Conservation (phyloP, 441 rosid genomes). For the Pelargonium citronellum region DNA sequence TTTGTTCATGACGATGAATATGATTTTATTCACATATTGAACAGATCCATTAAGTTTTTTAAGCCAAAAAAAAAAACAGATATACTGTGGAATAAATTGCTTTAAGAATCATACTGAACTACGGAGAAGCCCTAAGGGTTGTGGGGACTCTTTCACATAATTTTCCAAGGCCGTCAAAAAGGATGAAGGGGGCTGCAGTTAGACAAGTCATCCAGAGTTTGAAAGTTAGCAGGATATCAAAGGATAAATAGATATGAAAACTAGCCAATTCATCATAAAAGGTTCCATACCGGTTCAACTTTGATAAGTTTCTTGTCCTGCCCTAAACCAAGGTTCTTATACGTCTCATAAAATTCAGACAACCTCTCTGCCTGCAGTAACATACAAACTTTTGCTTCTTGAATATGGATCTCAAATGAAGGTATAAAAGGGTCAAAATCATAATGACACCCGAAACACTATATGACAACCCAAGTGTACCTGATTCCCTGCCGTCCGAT, state of each 20-base stretch:
- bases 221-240: background rate
- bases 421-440: background rate
- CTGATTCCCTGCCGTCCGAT: constrained; percentile 43
- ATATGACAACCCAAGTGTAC: constrained; percentile 15
- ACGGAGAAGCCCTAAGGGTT: constrained; percentile 12
- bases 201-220: constrained; percentile 9
- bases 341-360: constrained; percentile 41
- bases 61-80: background rate
- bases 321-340: constrained; percentile 33
- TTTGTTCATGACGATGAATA: too few species aligned
- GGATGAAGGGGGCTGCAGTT: constrained; percentile 41
- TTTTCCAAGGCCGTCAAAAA: constrained; percentile 49
- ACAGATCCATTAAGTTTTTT: background rate
- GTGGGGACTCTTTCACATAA: constrained; percentile 36
- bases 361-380: constrained; percentile 37
- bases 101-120: constrained; percentile 20
- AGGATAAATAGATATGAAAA: background rate
- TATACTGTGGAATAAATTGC: background rate
- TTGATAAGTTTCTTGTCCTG: constrained; percentile 29
- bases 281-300: constrained; percentile 33
- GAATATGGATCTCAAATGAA: background rate
- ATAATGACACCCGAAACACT: background rate
- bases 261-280: background rate
- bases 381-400: background rate
- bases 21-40: too few species aligned